These are phyloP conservation scores for Debaryomycetaceae sp. DNA, from an alignment of 1,139 yeast genomes.

Conservation along the genomic window DNA sequence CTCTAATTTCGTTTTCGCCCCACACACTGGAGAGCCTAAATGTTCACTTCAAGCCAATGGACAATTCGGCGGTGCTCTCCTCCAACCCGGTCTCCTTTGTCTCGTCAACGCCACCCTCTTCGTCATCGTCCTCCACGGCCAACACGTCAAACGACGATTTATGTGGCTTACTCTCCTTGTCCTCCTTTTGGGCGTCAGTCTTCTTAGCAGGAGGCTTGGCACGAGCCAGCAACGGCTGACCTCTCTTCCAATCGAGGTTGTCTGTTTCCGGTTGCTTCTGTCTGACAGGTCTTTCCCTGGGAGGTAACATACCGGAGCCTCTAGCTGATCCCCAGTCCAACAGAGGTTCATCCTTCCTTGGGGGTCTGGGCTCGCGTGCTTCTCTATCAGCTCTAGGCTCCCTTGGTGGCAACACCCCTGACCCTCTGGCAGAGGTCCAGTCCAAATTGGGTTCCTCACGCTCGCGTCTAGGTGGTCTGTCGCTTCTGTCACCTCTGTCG, in stretches of 20 bases:
- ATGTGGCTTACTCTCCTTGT: conserved; percentile 38
- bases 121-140: conserved; percentile 55
- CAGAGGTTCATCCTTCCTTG: conserved; percentile 30
- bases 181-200: conserved; percentile 16
- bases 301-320: conserved; percentile 12
- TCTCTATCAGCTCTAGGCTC: conserved; percentile 9
- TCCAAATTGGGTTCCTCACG: conserved; percentile 43
- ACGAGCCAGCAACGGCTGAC: conserved; percentile 27
- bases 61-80: conserved; percentile 40
- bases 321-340: conserved; percentile 17
- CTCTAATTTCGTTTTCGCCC: too few relatives aligned
- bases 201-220: conserved; percentile 14
- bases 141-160: conserved; percentile 65
- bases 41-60: too few relatives aligned
- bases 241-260: conserved; percentile 26
- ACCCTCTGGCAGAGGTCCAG: conserved; percentile 31
- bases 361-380: conserved; percentile 20
- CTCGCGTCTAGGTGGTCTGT: conserved; percentile 28
- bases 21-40: too few relatives aligned
- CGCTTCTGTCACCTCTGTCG: conserved; percentile 17
- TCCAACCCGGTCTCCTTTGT: conserved; percentile 21
- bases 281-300: conserved; percentile 15
- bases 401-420: conserved; percentile 17
- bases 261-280: conserved; percentile 9
- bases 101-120: conserved; percentile 30